phyloP scores from a whole-genome alignment of 208 protist species.

The Leishmania martiniquensis region DNA sequence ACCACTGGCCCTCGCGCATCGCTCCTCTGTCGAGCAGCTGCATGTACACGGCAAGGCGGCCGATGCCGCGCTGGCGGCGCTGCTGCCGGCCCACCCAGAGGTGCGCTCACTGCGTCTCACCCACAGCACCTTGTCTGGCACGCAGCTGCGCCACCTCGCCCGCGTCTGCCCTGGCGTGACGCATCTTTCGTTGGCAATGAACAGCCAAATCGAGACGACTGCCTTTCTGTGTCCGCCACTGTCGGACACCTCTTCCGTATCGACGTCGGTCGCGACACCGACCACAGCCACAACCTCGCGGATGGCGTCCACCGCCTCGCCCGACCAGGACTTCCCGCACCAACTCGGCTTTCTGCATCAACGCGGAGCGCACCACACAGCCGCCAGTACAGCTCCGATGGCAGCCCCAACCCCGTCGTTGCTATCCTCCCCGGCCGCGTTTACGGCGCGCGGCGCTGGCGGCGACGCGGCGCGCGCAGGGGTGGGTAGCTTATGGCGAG shows the following conservation, averaged over 20 bases:
- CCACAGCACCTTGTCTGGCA: conserved; percentile 37
- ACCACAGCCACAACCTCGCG: conserved; percentile 2
- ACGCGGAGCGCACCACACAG: not conserved
- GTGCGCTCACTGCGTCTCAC: conserved; percentile 43
- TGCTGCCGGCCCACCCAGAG: conserved; percentile 36
- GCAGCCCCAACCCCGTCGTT: too few relatives aligned
- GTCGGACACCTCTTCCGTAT: conserved; percentile 27
- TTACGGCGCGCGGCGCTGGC: not conserved
- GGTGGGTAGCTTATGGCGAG: not conserved
- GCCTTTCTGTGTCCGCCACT: conserved; percentile 42
- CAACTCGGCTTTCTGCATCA: not conserved
- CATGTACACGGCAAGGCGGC: conserved; percentile 26
- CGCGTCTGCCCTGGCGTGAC: conserved; percentile 48
- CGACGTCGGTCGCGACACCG: conserved; percentile 11
- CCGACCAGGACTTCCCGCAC: not conserved
- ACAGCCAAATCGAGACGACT: conserved; percentile 38
- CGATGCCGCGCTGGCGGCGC: conserved; percentile 13
- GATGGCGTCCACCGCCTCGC: not conserved
- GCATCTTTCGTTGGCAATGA: conserved; percentile 61
- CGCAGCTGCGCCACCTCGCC: conserved; percentile 41
- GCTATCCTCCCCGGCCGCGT: not conserved
- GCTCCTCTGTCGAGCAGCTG: conserved; percentile 5
- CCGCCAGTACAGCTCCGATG: not conserved
- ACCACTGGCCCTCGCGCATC: not conserved
- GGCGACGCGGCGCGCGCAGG: not conserved